Percentiles rank a stretch among this genome's conserved stretches.
Conservation (phyloP, 2,329 filamentous ascomycete genomes). For the Talaromyces sp. region DNA sequence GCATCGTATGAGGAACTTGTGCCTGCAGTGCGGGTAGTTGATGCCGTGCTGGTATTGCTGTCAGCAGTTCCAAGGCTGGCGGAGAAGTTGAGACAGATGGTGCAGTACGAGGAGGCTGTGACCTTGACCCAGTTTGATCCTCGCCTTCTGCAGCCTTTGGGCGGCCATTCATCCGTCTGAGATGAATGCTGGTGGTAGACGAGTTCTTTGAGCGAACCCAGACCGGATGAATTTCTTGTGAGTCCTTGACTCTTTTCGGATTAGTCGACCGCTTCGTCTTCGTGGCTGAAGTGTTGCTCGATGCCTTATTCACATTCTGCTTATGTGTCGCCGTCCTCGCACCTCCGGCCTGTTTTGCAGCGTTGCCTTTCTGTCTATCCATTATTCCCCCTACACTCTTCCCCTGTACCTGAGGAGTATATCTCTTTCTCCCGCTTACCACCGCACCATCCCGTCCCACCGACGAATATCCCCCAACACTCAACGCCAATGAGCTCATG, state of each 20-base stretch:
- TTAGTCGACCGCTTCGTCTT: not conserved
- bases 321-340: not conserved
- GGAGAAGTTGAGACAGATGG: not conserved
- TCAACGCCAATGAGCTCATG: conserved; percentile 3
- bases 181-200: conserved; percentile 7
- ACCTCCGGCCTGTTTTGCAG: not conserved
- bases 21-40: not conserved
- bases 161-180: not conserved
- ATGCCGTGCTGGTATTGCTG: not conserved
- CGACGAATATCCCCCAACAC: not conserved
- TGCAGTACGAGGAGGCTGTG: not conserved
- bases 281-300: too few species aligned
- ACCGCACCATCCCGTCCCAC: not conserved
- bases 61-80: not conserved
- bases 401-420: not conserved
- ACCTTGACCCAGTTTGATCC: not conserved
- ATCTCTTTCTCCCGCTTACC: not conserved
- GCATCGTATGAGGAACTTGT: not conserved
- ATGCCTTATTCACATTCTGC: not conserved
- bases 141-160: not conserved
- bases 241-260: not conserved
- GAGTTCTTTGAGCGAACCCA: conserved; percentile 16
- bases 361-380: not conserved
- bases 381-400: not conserved
- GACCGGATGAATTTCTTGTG: conserved; percentile 3